phyloP scores from a whole-genome alignment of 2,329 filamentous ascomycete species.

The Cadophora malorum region DNA sequence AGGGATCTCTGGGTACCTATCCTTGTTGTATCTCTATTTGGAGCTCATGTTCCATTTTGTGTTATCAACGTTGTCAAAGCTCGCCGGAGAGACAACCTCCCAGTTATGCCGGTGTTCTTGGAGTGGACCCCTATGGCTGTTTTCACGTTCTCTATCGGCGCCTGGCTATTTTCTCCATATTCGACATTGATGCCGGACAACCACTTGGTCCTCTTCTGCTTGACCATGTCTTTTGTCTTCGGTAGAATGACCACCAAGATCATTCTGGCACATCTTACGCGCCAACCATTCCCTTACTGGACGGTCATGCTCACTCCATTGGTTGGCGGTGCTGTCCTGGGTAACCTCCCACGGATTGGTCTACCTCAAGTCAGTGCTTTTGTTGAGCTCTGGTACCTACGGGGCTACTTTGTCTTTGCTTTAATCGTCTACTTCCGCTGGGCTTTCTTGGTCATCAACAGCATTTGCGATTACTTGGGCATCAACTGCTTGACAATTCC shows the following conservation, averaged over 20 bases:
- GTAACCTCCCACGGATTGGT: conserved; percentile 81
- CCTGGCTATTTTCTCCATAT: conserved; percentile 91
- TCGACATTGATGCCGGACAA: conserved; percentile 83
- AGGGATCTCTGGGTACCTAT: conserved; percentile 87
- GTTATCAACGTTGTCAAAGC: conserved; percentile 84
- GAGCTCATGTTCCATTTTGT: conserved; percentile 86
- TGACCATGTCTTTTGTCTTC: conserved; percentile 96
- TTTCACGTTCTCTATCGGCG: conserved; percentile 75
- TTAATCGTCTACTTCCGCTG: conserved; percentile 88
- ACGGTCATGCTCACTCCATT: conserved; percentile 89
- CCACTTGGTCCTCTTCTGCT: conserved; percentile 87
- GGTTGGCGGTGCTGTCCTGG: conserved; percentile 81
- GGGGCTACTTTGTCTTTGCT: conserved; percentile 83
- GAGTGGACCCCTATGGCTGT: conserved; percentile 93
- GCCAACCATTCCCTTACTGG: conserved; percentile 96
- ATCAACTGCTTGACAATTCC: conserved; percentile 95
- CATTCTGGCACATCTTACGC: conserved; percentile 92
- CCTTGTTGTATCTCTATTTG: conserved; percentile 68
- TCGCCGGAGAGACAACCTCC: conserved; percentile 72
- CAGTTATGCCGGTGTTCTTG: conserved; percentile 82
- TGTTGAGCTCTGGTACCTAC: conserved; percentile 80
- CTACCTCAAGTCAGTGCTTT: conserved; percentile 68
- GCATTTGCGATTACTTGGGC: conserved; percentile 89
- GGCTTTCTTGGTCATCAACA: conserved; percentile 88
- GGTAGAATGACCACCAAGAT: conserved; percentile 99